A percentile compares a stretch with the other conserved stretches of the same genome.
phyloP scores from a whole-genome alignment of 768 basidiomycete genomes.

The Mycena galericulata region DNA sequence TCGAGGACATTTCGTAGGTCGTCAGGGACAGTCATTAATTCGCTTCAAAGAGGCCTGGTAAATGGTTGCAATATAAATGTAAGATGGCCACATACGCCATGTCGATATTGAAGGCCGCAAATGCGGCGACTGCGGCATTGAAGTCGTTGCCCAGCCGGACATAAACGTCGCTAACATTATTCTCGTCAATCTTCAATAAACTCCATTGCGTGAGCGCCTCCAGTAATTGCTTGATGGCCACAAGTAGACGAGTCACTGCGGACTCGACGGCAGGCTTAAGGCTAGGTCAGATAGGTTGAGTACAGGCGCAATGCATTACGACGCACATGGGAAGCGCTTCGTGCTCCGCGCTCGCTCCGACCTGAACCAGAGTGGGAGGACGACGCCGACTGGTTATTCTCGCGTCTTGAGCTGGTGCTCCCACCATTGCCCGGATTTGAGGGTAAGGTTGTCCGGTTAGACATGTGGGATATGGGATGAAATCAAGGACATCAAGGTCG shows the following conservation, averaged over 20 bases:
- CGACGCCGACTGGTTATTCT: conserved; percentile 60
- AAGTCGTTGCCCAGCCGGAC: conserved; percentile 98
- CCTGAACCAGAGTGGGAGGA: conserved; percentile 59
- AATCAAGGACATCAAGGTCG: not conserved
- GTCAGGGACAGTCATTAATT: conserved; percentile 88
- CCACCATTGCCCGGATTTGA: conserved; percentile 20
- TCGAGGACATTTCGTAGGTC: conserved; percentile 92
- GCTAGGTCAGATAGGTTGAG: conserved; percentile 21
- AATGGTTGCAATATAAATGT: conserved; percentile 17
- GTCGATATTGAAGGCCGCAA: conserved; percentile 84
- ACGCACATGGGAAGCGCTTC: conserved; percentile 51
- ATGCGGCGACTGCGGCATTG: conserved; percentile 92
- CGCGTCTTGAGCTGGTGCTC: conserved; percentile 57
- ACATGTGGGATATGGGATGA: conserved; percentile 9
- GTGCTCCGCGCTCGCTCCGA: conserved; percentile 56
- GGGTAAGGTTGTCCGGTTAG: conserved; percentile 17
- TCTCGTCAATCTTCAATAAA: conserved; percentile 74
- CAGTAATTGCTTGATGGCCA: conserved; percentile 95
- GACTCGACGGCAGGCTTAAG: conserved; percentile 85
- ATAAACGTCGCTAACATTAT: conserved; percentile 95
- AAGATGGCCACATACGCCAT: conserved; percentile 80
- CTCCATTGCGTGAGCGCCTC: conserved; percentile 92
- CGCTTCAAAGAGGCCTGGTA: conserved; percentile 58
- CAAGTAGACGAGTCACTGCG: conserved; percentile 90
- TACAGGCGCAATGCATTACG: conserved; percentile 16